Evolutionary conservation across 2,329 filamentous ascomycete species (phyloP).

Genomic region (Xylariomycetidae sp.): DNA sequence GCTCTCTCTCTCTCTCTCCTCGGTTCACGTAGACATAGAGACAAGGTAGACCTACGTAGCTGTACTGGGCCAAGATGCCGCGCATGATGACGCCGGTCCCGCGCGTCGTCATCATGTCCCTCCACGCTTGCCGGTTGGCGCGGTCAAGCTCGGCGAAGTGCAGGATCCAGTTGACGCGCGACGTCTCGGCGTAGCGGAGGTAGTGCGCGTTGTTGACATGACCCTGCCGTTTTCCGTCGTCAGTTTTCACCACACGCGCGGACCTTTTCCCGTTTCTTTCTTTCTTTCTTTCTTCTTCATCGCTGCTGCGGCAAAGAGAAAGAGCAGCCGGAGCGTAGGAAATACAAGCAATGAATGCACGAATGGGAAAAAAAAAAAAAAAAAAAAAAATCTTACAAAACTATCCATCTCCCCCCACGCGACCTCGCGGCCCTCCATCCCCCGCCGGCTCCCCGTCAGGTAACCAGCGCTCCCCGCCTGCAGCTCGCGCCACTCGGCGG

Average conservation of each 20-base stretch:
- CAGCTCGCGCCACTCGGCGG: slow-evolving; percentile 56
- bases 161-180: slow-evolving; percentile 69
- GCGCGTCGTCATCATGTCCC: slow-evolving; percentile 58
- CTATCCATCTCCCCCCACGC: slow-evolving; percentile 67
- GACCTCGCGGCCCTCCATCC: slow-evolving; percentile 19
- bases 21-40: slow-evolving; percentile 2
- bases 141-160: slow-evolving; percentile 64
- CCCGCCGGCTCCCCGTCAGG: slow-evolving; percentile 14
- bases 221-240: slow-evolving; percentile 25
- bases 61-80: slow-evolving; percentile 77
- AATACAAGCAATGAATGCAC: neutral
- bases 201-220: slow-evolving; percentile 89
- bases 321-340: too few relatives aligned
- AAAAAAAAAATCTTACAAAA: slow-evolving; percentile 26
- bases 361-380: neutral
- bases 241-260: neutral
- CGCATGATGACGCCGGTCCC: slow-evolving; percentile 70
- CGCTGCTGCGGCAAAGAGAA: too few relatives aligned
- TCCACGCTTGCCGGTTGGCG: slow-evolving; percentile 57
- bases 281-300: too few relatives aligned
- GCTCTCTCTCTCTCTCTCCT: too few relatives aligned
- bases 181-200: slow-evolving; percentile 75
- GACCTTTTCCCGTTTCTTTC: too few relatives aligned
- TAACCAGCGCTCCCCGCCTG: slow-evolving; percentile 23
- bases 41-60: slow-evolving; percentile 62